Evolutionary conservation across 2,329 filamentous ascomycete species (phyloP), one percentile per base, ranked within the genome.

Genomic region (Pezicula neosporulosa): DNA sequence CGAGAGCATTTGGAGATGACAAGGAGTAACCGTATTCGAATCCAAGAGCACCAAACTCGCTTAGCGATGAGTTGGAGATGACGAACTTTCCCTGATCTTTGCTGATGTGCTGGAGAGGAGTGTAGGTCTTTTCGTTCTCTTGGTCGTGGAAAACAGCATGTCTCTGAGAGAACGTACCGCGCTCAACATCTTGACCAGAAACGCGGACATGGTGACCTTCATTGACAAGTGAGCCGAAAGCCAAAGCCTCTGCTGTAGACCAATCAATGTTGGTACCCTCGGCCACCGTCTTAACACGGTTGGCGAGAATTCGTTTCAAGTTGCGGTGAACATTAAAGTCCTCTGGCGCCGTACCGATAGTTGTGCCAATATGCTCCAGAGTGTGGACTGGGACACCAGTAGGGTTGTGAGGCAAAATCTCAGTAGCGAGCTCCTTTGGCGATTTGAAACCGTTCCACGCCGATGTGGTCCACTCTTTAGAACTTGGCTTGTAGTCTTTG

Each of bases 381-480:
- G 83, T 85, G 57, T 87, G 80, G 54, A 71, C 68, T 56, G 89
- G 85, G 42, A 97, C 86, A 46, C 85, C 89, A 37, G 94, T 99
- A 24, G 90, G 86, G 63, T 90, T 83, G 75, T 99, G 94, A 47
- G 93, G 92, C 47, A 99, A 79, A 43, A 97, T 85, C 76, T 99
- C 94, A 21, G 87, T 94, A 30, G 93, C 92, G 57, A 99, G 80
- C 74, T 99, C 94, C 79, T 97, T 97, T 65, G 94, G 94, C 30
- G 92, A 96, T 78, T 97, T 97, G 85, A 99, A 97, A 56, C 93
- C 93, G 75, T 99, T 96, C 94, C 94, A 99, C 51, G 94, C 93
- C 47, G 92, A 97, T 8, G 94, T 97, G 62, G 96, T 85, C 94
- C 94, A 99, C 74, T 99, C 94, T 76, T 96, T 96, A 60, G 92